These are phyloP conservation scores for Setaria italica DNA, from an alignment of 202 grass and related monocot species.

Conservation along the genomic window DNA sequence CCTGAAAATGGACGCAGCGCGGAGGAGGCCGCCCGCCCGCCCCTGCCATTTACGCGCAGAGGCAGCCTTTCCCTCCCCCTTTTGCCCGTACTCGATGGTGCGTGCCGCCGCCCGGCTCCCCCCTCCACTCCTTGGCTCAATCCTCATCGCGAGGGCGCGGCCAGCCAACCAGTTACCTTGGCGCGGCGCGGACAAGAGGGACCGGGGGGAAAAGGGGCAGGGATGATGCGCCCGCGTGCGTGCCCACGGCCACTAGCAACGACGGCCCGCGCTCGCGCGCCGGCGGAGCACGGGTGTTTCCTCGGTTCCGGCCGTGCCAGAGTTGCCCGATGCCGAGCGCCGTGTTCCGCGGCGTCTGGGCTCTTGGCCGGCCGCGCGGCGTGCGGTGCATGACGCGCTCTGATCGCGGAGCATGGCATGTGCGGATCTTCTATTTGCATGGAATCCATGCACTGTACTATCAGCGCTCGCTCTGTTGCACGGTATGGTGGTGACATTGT, in stretches of 20 bases:
- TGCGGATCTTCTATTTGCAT: neutral
- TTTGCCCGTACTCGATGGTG: neutral
- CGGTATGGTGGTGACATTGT: neutral
- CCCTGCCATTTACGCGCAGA: slow-evolving; percentile 10
- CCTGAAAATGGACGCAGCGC: slow-evolving; percentile 24
- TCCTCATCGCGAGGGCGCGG: no score
- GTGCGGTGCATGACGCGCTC: neutral
- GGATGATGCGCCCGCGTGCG: neutral
- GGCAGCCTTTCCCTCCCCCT: neutral
- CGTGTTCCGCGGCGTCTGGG: neutral
- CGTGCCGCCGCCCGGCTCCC: neutral
- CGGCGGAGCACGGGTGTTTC: neutral
- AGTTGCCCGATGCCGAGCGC: neutral
- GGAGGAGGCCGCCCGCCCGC: neutral
- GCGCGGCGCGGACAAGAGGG: neutral
- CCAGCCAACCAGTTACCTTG: neutral
- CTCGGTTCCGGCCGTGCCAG: neutral
- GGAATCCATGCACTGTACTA: neutral
- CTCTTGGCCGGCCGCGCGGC: neutral
- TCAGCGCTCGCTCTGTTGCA: neutral
- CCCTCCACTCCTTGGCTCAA: neutral
- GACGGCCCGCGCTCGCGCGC: no score
- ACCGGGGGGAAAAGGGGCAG: neutral
- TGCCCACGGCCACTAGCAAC: neutral
- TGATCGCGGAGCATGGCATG: neutral